phyloP scores from a whole-genome alignment of 2,329 filamentous ascomycete genomes.

The Aspergillus ruber region DNA sequence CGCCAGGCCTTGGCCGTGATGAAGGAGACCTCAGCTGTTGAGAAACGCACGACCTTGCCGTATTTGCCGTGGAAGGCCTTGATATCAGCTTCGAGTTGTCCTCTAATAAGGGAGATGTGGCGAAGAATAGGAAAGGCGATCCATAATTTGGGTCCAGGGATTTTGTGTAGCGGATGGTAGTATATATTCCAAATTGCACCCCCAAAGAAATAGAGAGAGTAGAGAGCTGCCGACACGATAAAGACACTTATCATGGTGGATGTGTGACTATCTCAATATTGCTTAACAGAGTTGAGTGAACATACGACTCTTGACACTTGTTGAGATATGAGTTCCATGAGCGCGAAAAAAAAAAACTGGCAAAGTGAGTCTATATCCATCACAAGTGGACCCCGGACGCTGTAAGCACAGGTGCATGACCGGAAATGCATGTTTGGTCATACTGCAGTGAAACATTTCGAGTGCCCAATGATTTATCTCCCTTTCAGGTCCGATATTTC shows the following conservation, averaged over 20 bases:
- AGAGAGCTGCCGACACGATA: background rate
- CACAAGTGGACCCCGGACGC: background rate
- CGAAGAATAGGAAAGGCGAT: slow-evolving; percentile 10
- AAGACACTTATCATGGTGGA: no score
- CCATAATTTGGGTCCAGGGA: slow-evolving; percentile 12
- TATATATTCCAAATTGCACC: slow-evolving; percentile 12
- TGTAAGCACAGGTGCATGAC: no score
- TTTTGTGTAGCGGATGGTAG: slow-evolving; percentile 6
- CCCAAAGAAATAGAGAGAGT: background rate
- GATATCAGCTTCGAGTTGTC: slow-evolving; percentile 5
- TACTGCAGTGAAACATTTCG: no score
- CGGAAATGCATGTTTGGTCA: no score
- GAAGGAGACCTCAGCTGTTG: slow-evolving; percentile 28
- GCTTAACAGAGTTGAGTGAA: no score
- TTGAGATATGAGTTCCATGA: no score
- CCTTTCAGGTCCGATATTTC: no score
- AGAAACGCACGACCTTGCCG: slow-evolving; percentile 21
- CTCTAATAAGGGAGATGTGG: slow-evolving; percentile 5
- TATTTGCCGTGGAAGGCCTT: slow-evolving; percentile 7
- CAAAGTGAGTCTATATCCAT: background rate
- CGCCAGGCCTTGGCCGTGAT: slow-evolving; percentile 18
- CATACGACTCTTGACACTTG: no score
- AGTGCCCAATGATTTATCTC: no score
- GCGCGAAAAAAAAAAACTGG: no score
- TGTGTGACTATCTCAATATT: no score